phyloP scores from a whole-genome alignment of 179 eudicot genomes.

The Sideroxylon spinosum region DNA sequence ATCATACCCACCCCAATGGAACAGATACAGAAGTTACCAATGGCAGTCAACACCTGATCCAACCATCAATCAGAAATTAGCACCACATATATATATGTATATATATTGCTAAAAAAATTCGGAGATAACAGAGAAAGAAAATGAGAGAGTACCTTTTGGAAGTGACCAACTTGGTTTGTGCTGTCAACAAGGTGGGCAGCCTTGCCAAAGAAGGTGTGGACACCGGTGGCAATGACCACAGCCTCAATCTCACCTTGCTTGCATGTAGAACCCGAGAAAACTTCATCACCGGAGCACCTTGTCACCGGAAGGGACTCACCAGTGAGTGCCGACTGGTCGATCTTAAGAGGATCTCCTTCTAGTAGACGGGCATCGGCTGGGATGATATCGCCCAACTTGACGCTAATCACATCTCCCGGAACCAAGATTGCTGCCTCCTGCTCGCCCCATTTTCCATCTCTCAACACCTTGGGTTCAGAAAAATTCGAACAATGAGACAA shows the following conservation, averaged over 20 bases:
- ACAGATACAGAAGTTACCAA: slow-evolving; percentile 73
- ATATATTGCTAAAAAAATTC: too few species aligned
- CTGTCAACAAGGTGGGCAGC: slow-evolving; percentile 89
- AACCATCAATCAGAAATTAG: too few species aligned
- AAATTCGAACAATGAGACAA: neutral
- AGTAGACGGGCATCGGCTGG: slow-evolving; percentile 93
- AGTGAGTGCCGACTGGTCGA: slow-evolving; percentile 87
- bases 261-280: slow-evolving; percentile 78
- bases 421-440: slow-evolving; percentile 74
- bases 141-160: slow-evolving; percentile 52
- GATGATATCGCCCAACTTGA: slow-evolving; percentile 79
- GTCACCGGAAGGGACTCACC: slow-evolving; percentile 83
- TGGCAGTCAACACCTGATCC: slow-evolving; percentile 32
- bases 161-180: slow-evolving; percentile 81
- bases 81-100: too few species aligned
- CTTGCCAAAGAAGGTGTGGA: slow-evolving; percentile 88
- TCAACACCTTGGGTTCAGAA: slow-evolving; percentile 42
- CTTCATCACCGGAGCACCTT: slow-evolving; percentile 57
- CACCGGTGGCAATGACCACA: slow-evolving; percentile 82
- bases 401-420: slow-evolving; percentile 82
- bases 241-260: slow-evolving; percentile 95
- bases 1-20: slow-evolving; percentile 58
- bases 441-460: slow-evolving; percentile 86
- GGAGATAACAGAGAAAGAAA: neutral
- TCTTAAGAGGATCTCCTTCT: slow-evolving; percentile 82